Base-by-base conservation (phyloP, 495 filamentous ascomycete species). In the Annulohypoxylon maeteangense region DNA sequence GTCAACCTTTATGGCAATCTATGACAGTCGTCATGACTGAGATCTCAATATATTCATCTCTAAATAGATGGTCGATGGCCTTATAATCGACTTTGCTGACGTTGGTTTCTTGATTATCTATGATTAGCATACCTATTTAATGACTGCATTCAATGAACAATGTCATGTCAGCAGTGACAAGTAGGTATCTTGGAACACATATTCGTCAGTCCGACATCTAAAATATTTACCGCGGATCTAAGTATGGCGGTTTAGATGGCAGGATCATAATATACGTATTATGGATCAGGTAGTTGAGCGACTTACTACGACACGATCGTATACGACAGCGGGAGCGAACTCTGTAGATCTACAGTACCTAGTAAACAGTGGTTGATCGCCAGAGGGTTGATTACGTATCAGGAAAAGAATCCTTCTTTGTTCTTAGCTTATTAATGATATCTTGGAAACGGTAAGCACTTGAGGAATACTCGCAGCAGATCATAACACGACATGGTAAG, bases 351-450 rank as follows among this genome's bases (percentile, higher is more conserved):
- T 51, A n/a, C n/a, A n/a, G n/a, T n/a, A n/a, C n/a, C n/a, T n/a
- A n/a, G n/a, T n/a, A 51, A 27, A 51, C 22, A 51, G 10, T 51
- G 23, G 47, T 12, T 51, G 23, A 51, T 51, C 47, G 47, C 23
- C 47, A 51, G 47, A 27, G 11, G 47, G 47, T 16, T 51, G 23
- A 25, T 51, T 29, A 51, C 47, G 23, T 29, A 51, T 51, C 36
- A 36, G 31, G 51, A 55, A 55, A 36, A 18, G 27, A n/a, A 34
- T 55, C 51, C 18, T 55, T 34, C 31, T 36, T 55, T 36, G 36
- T 34, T 34, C 51, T 34, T 55, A 55, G 31, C 51, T 55, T 36
- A 32, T 34, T 36, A 36, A 55, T 48, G 47, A 51, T 51, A 51
- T 51, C 47, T 51, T 51, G 23, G 47, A n/a, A 29, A 51, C n/a